Conservation (phyloP, 2,329 filamentous ascomycete genomes). For the Penicillium palitans region DNA sequence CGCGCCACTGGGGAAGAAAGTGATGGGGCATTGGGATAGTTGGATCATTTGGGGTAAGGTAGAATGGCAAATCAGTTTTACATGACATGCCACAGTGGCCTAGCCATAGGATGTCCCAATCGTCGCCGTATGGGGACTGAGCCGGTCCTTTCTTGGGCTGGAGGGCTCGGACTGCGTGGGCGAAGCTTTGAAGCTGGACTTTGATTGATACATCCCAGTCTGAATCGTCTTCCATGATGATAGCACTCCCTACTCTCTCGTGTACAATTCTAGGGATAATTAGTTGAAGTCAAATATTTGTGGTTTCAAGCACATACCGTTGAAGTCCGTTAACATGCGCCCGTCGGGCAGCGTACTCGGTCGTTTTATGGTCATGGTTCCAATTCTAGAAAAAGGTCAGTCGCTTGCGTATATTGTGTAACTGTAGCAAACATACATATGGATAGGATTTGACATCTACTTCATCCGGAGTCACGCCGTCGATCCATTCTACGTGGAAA, state of each 20-base stretch:
- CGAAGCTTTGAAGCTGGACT: neutral
- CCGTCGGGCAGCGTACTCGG: neutral
- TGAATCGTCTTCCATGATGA: neutral
- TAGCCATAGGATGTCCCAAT: neutral
- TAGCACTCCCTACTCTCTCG: neutral
- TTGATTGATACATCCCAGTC: conserved; percentile 1
- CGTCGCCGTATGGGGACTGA: neutral
- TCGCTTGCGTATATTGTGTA: neutral
- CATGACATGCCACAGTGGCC: neutral
- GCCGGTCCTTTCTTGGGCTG: neutral
- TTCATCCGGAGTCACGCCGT: neutral
- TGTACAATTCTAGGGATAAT: neutral
- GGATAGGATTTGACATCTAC: neutral
- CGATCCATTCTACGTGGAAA: neutral
- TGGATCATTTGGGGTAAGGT: neutral
- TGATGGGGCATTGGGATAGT: neutral
- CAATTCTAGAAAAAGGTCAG: neutral
- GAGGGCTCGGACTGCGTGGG: neutral
- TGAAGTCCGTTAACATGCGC: neutral
- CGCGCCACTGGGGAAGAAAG: neutral
- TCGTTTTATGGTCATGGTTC: neutral
- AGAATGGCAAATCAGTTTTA: neutral
- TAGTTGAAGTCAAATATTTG: neutral
- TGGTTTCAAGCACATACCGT: neutral
- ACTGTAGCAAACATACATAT: neutral